Conservation (phyloP, 2,329 filamentous ascomycete species). For the Trichoderma citrinoviride region DNA sequence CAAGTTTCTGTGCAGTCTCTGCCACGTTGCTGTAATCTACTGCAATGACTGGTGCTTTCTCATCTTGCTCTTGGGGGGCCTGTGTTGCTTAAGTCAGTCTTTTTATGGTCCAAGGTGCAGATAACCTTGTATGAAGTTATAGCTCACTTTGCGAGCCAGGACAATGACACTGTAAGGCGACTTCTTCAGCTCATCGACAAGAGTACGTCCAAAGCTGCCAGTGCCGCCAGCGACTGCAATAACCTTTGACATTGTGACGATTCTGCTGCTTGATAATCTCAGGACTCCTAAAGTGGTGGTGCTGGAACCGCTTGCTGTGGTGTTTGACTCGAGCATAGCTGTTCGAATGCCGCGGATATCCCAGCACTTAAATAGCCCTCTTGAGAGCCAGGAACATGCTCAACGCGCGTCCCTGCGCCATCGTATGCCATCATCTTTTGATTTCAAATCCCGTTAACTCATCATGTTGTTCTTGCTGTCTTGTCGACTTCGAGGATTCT, state of each 20-base stretch:
- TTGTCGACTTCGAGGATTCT: background rate
- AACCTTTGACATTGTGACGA: conserved; percentile 3
- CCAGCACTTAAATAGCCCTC: background rate
- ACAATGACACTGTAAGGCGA: conserved; percentile 1
- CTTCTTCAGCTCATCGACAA: conserved; percentile 8
- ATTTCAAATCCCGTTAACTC: background rate
- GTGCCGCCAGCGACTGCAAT: conserved; percentile 11
- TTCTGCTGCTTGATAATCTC: background rate
- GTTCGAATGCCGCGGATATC: background rate
- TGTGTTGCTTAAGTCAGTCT: background rate
- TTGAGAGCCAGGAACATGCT: too few species aligned
- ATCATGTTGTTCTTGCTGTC: background rate
- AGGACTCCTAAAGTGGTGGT: background rate
- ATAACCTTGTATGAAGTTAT: background rate
- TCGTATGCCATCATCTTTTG: background rate
- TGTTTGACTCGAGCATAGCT: background rate
- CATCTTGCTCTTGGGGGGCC: background rate
- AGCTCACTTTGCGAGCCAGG: conserved; percentile 5
- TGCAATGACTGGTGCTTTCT: background rate
- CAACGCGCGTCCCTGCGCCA: background rate
- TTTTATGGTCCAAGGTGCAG: too few species aligned
- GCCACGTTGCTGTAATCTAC: conserved; percentile 16
- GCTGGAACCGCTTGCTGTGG: background rate
- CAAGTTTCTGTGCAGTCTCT: conserved; percentile 2
- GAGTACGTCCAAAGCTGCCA: conserved; percentile 5